phyloP scores from a whole-genome alignment of 2,329 filamentous ascomycete species.

The Bimuria novae-zelandiae region DNA sequence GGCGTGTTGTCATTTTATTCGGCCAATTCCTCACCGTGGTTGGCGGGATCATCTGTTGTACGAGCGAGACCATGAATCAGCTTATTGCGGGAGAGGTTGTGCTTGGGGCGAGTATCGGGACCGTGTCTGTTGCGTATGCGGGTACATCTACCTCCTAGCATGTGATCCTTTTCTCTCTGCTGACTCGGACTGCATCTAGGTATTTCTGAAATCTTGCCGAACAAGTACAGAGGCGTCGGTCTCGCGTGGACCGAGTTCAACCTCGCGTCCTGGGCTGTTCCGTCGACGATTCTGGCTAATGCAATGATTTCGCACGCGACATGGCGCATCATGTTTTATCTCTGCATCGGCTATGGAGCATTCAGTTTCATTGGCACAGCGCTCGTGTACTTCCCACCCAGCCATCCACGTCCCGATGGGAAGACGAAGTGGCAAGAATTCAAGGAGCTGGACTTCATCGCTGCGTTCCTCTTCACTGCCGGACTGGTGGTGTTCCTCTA shows the following conservation, averaged over 20 bases:
- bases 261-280: constrained; percentile 33
- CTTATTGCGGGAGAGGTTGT: constrained; percentile 34
- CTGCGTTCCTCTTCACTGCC: constrained; percentile 50
- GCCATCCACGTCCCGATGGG: constrained; percentile 45
- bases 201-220: constrained; percentile 25
- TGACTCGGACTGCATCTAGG: constrained; percentile 8
- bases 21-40: constrained; percentile 36
- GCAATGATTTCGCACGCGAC: constrained; percentile 34
- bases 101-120: constrained; percentile 45
- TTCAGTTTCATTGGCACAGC: constrained; percentile 48
- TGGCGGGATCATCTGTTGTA: constrained; percentile 33
- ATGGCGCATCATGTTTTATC: constrained; percentile 47
- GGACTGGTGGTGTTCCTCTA: constrained; percentile 51
- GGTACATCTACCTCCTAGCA: constrained; percentile 27
- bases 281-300: constrained; percentile 48
- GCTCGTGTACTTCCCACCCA: constrained; percentile 56
- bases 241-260: constrained; percentile 29
- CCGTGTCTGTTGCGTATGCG: constrained; percentile 46
- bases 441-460: constrained; percentile 49
- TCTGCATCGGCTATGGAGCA: constrained; percentile 53
- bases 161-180: constrained; percentile 2
- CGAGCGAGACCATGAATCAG: constrained; percentile 29
- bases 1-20: constrained; percentile 37
- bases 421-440: constrained; percentile 34
- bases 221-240: constrained; percentile 33